phyloP scores from a whole-genome alignment of 306 rosid species.

The Fagus sylvatica region DNA sequence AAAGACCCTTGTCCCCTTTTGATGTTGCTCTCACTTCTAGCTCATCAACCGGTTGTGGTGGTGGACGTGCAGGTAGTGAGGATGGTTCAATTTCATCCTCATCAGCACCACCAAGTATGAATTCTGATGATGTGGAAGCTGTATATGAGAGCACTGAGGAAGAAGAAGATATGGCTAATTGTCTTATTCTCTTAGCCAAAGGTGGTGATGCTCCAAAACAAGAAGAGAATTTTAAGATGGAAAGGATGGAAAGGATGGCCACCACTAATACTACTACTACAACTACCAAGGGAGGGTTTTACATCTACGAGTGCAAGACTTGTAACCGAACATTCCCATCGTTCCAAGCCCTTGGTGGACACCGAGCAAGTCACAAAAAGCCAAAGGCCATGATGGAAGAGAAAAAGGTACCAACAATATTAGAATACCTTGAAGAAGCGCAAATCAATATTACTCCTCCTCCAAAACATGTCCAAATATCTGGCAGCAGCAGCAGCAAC shows the following conservation, averaged over 20 bases:
- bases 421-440: conserved; percentile 26
- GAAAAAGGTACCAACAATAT: conserved; percentile 23
- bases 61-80: background rate
- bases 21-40: conserved; percentile 39
- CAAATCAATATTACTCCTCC: conserved; percentile 5
- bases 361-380: conserved; percentile 91
- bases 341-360: conserved; percentile 99
- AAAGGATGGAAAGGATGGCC: conserved; percentile 23
- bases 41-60: conserved; percentile 51
- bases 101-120: conserved; percentile 9
- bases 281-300: conserved; percentile 32
- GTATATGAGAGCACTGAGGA: conserved; percentile 55
- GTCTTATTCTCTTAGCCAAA: conserved; percentile 84
- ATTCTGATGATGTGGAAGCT: conserved; percentile 10
- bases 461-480: conserved; percentile 24
- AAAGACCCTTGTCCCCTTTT: conserved; percentile 40
- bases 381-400: conserved; percentile 34
- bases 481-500: conserved; percentile 3
- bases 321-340: conserved; percentile 84
- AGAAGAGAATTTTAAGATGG: background rate
- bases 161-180: conserved; percentile 95
- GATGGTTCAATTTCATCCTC: conserved; percentile 51
- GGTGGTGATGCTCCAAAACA: conserved; percentile 36
- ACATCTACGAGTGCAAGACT: conserved; percentile 81
- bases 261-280: background rate